These are phyloP conservation scores for Penicillium paradoxum DNA, from an alignment of 495 filamentous ascomycete species.

Conservation along the genomic window DNA sequence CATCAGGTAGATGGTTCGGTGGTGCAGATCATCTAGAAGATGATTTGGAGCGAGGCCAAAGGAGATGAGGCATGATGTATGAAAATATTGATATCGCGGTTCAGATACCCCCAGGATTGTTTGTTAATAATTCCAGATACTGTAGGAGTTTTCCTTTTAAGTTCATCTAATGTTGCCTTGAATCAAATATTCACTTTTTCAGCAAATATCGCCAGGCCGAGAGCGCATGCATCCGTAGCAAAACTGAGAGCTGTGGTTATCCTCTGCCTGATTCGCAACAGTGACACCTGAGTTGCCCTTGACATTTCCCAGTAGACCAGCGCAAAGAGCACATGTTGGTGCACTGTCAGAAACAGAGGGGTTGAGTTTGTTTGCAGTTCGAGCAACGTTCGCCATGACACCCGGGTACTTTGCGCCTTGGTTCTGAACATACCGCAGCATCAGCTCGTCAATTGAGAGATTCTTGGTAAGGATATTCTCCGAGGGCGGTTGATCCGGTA, in stretches of 20 bases:
- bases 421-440: conserved; percentile 79
- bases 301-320: conserved; percentile 36
- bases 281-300: conserved; percentile 26
- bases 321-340: conserved; percentile 36
- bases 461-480: conserved; percentile 53
- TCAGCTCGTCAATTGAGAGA: conserved; percentile 84
- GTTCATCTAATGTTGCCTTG: conserved; percentile 1
- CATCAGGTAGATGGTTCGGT: conserved; percentile 31
- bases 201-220: conserved; percentile 32
- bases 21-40: conserved; percentile 25
- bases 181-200: conserved; percentile 38
- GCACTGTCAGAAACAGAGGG: conserved; percentile 12
- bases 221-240: conserved; percentile 60
- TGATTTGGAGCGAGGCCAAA: conserved; percentile 31
- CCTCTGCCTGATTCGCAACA: conserved; percentile 17
- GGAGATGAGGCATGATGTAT: background rate
- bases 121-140: background rate
- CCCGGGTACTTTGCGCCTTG: conserved; percentile 86
- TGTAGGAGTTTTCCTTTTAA: background rate
- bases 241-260: conserved; percentile 26
- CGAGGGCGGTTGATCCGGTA: conserved; percentile 32
- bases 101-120: conserved; percentile 13
- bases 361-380: conserved; percentile 74
- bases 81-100: conserved; percentile 4
- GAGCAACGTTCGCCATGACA: conserved; percentile 90